phyloP scores from a whole-genome alignment of 331 rosid genomes.

The Rosa hybrid region DNA sequence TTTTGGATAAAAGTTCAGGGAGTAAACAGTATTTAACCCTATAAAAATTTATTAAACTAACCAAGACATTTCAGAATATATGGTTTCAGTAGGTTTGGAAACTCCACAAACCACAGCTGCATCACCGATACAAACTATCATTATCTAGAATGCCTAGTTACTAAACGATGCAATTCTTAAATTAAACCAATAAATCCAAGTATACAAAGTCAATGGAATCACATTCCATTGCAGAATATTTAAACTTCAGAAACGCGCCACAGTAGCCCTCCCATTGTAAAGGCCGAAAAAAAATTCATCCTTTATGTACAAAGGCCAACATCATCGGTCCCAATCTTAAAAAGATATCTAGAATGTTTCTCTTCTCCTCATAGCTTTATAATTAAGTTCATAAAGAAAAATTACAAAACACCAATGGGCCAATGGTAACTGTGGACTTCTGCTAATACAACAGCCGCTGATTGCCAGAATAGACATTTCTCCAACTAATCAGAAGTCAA shows the following conservation, averaged over 20 bases:
- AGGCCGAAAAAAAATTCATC: constrained; percentile 64
- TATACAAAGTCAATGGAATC: constrained; percentile 49
- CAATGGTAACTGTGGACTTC: constrained; percentile 33
- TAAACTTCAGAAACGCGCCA: constrained; percentile 50
- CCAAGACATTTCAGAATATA: neutral
- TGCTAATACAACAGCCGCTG: constrained; percentile 28
- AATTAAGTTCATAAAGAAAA: constrained; percentile 50
- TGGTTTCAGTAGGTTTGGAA: neutral
- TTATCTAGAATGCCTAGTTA: neutral
- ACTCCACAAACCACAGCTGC: neutral
- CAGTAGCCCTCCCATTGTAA: constrained; percentile 43
- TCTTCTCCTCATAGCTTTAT: constrained; percentile 51
- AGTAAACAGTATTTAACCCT: too few relatives aligned
- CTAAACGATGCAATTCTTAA: constrained; percentile 38
- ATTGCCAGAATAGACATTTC: constrained; percentile 26
- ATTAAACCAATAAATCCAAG: constrained; percentile 46
- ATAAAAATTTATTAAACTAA: neutral
- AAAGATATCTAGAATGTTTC: constrained; percentile 43
- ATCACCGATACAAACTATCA: neutral
- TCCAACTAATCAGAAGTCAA: constrained; percentile 78
- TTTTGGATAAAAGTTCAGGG: too few relatives aligned
- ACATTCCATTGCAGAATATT: constrained; percentile 49
- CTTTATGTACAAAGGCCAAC: constrained; percentile 83
- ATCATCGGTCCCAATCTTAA: constrained; percentile 52
- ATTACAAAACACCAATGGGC: constrained; percentile 40